Evolutionary conservation across 2,329 filamentous ascomycete species (phyloP).

Genomic region (Botrytis squamosa): DNA sequence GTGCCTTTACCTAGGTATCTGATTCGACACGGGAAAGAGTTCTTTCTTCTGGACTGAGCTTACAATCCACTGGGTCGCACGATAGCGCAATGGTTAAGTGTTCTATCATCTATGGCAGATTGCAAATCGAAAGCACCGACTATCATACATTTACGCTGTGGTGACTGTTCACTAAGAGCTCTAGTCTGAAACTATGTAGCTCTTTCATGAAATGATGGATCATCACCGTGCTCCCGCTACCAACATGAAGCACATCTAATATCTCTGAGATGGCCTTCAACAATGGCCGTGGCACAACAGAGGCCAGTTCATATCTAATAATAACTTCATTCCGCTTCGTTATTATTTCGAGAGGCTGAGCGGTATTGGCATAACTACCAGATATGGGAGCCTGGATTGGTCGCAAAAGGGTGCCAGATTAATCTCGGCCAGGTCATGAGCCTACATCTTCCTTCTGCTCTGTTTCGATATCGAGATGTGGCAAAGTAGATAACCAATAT

Average conservation of each 20-base stretch:
- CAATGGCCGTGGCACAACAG: neutral
- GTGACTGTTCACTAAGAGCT: neutral
- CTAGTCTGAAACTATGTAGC: neutral
- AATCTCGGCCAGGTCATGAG: neutral
- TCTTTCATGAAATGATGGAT: neutral
- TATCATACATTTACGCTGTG: neutral
- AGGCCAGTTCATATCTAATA: neutral
- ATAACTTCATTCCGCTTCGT: neutral
- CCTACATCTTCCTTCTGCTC: no score
- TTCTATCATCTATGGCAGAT: neutral
- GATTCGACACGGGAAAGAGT: neutral
- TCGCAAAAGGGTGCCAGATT: neutral
- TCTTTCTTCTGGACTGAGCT: neutral
- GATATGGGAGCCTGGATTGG: neutral
- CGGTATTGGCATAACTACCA: neutral
- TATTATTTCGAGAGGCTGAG: neutral
- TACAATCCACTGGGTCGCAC: neutral
- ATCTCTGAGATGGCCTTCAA: neutral
- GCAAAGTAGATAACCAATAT: no score
- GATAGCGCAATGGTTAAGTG: neutral
- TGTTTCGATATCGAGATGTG: no score
- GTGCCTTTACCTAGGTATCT: neutral
- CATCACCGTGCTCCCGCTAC: neutral
- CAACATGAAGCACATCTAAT: neutral
- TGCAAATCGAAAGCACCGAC: neutral